A percentile compares a stretch with the other conserved stretches of the same genome.
These are phyloP conservation scores for Penicillium alfredii DNA, from an alignment of 495 filamentous ascomycete genomes.

Conservation along the genomic window DNA sequence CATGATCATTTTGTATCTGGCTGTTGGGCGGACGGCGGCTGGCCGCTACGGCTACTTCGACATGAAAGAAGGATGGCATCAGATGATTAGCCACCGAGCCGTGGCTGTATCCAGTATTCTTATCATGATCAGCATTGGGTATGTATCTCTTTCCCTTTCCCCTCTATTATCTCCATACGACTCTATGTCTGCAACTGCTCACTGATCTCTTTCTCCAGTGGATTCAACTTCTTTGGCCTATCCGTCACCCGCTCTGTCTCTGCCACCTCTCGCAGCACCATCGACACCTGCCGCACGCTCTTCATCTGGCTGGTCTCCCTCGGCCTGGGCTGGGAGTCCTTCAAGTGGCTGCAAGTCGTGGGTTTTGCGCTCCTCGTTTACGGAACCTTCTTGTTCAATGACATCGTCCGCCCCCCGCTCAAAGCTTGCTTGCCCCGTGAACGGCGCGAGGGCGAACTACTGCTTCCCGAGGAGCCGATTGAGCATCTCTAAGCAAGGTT, in stretches of 20 bases:
- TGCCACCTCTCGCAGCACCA: slow-evolving; percentile 87
- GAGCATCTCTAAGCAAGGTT: slow-evolving; percentile 53
- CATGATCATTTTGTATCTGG: slow-evolving; percentile 74
- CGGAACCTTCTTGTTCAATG: slow-evolving; percentile 96
- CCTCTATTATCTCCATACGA: slow-evolving; percentile 1
- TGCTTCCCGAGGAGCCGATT: slow-evolving; percentile 81
- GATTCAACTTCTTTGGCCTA: slow-evolving; percentile 98
- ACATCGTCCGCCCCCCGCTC: slow-evolving; percentile 76
- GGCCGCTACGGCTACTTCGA: slow-evolving; percentile 86
- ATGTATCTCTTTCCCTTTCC: slow-evolving; percentile 28
- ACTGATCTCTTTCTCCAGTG: slow-evolving; percentile 49
- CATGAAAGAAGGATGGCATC: slow-evolving; percentile 70
- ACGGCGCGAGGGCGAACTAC: slow-evolving; percentile 43
- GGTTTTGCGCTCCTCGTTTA: slow-evolving; percentile 90
- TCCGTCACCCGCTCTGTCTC: slow-evolving; percentile 82
- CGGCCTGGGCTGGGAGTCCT: slow-evolving; percentile 90
- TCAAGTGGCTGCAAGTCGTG: slow-evolving; percentile 93
- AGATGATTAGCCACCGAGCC: slow-evolving; percentile 63
- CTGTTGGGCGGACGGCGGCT: slow-evolving; percentile 64
- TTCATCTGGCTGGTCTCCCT: slow-evolving; percentile 98
- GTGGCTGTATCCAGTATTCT: slow-evolving; percentile 70
- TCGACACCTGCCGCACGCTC: slow-evolving; percentile 93
- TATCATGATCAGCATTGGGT: slow-evolving; percentile 98
- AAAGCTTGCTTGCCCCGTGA: slow-evolving; percentile 47
- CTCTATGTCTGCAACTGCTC: no score